Evolutionary conservation across 768 basidiomycete genomes (phyloP), one percentile per base, ranked within the genome.

Genomic region (Trichaptum fuscoviolaceum): DNA sequence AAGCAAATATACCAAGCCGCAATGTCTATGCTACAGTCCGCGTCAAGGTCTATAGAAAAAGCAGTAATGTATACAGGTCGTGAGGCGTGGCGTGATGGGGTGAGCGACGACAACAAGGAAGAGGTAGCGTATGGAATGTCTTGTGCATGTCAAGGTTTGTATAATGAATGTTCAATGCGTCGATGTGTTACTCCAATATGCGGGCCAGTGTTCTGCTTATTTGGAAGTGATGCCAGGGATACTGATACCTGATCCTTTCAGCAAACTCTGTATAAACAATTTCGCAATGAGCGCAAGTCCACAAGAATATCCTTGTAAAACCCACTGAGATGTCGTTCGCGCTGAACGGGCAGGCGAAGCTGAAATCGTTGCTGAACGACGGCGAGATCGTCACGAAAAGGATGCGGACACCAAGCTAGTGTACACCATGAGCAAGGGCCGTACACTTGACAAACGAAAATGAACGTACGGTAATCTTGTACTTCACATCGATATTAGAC

Each of bases 331-430:
- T 66, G 26, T 76, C 78, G 42, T 58, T 63, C 23, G 75, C 64
- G 25, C 76, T 72, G 63, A 92, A 68, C 2, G 92, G 92, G 73
- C 92, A 94, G 12, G 75, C 69, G 72, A 94, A 90, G 36, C 73
- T 83, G 69, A 89, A 81, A 6, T 77, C 76, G 69, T 88, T 88
- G 63, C 80, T 84, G 72, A 94, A 80, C 1, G 84, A 82, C 12
- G 90, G 92, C 18, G 85, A 85, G 58, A 93, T 80, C 0, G 86
- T 85, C 58, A 92, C 79, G 65, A 87, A 76, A n/a, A 91, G 71
- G 18, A 92, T 81, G 36, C 82, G 81, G 65, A 94, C 74, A n/a
- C 79, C 85, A 65, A 92, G 75, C 90, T 92, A 66, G 67, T 3
- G 66, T 2, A 57, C 34, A 27, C 17, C 24, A 7, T 64, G 61